Percentiles rank a stretch among this genome's conserved stretches.
phyloP scores from a whole-genome alignment of 2,329 filamentous ascomycete genomes.

The Helminthosporium solani region DNA sequence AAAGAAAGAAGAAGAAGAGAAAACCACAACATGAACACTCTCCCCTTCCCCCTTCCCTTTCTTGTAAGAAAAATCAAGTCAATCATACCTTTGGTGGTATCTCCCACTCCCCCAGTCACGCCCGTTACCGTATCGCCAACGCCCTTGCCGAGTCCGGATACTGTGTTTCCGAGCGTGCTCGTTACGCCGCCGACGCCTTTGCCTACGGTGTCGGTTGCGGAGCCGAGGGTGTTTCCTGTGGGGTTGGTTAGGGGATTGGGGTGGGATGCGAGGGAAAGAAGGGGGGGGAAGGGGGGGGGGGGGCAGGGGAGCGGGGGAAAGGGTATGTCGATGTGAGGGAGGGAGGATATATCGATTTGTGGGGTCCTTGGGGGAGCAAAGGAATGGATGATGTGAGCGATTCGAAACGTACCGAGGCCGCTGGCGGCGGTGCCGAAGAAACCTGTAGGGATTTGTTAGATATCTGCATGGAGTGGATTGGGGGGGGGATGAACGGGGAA shows the following conservation, averaged over 20 bases:
- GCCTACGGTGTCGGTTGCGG: constrained; percentile 36
- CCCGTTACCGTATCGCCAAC: constrained; percentile 39
- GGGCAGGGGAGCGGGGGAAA: background rate
- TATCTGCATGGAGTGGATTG: background rate
- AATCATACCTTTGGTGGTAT: constrained; percentile 37
- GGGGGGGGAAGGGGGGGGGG: background rate
- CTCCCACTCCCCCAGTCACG: constrained; percentile 35
- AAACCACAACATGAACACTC: too few species aligned
- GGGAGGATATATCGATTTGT: background rate
- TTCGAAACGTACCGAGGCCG: constrained; percentile 27
- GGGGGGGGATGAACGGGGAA: background rate
- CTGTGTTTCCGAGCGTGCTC: constrained; percentile 32
- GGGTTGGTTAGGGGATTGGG: background rate
- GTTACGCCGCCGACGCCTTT: constrained; percentile 36
- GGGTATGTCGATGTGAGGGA: too few species aligned
- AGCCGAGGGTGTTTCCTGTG: constrained; percentile 35
- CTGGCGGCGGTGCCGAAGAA: constrained; percentile 37
- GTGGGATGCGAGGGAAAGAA: background rate
- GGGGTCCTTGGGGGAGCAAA: background rate
- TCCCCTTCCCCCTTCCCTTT: background rate
- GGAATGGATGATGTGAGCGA: background rate
- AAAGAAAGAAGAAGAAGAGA: too few species aligned
- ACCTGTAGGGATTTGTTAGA: constrained; percentile 14
- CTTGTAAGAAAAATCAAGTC: background rate
- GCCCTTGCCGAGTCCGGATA: constrained; percentile 36